These are phyloP conservation scores for Penicillium sp. DNA, from an alignment of 2,329 filamentous ascomycete genomes.

Conservation along the genomic window DNA sequence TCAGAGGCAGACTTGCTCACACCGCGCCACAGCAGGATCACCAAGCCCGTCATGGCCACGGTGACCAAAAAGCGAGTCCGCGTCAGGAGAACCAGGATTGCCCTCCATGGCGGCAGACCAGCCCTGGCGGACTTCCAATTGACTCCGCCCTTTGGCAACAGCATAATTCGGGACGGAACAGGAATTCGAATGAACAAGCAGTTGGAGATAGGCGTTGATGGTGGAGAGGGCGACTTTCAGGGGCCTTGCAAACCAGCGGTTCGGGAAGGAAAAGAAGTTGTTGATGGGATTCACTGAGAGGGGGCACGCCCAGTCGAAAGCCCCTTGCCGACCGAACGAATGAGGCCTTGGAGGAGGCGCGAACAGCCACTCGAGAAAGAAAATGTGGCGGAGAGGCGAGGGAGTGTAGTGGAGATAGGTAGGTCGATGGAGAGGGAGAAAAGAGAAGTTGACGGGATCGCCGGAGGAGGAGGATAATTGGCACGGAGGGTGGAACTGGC, in stretches of 20 bases:
- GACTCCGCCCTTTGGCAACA: conserved; percentile 85
- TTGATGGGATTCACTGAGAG: conserved; percentile 7
- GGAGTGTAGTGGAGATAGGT: conserved; percentile 6
- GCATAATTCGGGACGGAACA: conserved; percentile 60
- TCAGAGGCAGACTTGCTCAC: conserved; percentile 79
- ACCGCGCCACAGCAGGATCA: conserved; percentile 86
- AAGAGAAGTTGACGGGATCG: conserved; percentile 15
- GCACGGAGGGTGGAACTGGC: not conserved
- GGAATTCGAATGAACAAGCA: conserved; percentile 8
- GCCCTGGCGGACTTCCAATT: conserved; percentile 90
- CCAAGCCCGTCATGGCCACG: conserved; percentile 68
- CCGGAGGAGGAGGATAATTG: not conserved
- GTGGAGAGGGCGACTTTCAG: conserved; percentile 18
- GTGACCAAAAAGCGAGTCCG: conserved; percentile 77
- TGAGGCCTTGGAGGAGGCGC: conserved; percentile 29
- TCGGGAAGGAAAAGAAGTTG: conserved; percentile 13
- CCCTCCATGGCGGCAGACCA: conserved; percentile 75
- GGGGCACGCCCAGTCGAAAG: conserved; percentile 26
- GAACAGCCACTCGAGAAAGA: conserved; percentile 6
- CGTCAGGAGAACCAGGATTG: conserved; percentile 70
- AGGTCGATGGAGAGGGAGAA: conserved; percentile 7
- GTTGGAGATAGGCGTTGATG: not conserved
- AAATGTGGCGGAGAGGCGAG: conserved; percentile 2
- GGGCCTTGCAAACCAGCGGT: conserved; percentile 23
- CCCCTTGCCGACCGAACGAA: conserved; percentile 33